Evolutionary conservation across 371 early-diverging fungal species (phyloP), one percentile per base, ranked within the genome.

Genomic region (Rhizomucor pusillus): DNA sequence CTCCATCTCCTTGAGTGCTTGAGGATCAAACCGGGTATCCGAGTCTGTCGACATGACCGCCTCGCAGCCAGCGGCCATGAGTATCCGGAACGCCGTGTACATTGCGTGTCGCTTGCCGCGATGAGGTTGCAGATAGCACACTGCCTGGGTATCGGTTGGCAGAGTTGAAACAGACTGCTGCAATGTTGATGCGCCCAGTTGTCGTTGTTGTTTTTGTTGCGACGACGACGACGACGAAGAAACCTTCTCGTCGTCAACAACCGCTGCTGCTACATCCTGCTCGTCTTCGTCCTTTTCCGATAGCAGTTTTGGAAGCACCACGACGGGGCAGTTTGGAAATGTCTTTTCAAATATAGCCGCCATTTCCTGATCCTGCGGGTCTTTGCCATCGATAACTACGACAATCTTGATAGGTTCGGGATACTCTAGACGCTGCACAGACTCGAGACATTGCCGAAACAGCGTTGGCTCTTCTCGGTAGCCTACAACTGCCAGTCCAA

Each of bases 21-120:
- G 46, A 4, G 79, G 71, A 44, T 86, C 82, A 37, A 86, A 81
- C 29, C 67, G 66, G 3, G 87, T 86, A 62, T 86, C 87, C 2
- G 85, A 85, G 52, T 85, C 87, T 0, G 87, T 86, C 0, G 82
- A 74, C 59, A 86, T 76, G 14, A 86, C 73, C 3, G 80, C 75
- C 12, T 85, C 83, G 33, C 80, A 71, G 0, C 77, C 82, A 13
- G 75, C 67, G 18, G 77, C 79, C 52, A 82, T 62, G 39, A 81
- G 44, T 0, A 81, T 67, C 10, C 79, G 71, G 50, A 86, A 83
- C 1, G 82, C 87, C 0, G 82, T 84, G 52, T 83, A 83, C 86
- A 86, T 86, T 5, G 86, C 87, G 46, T 77, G 71, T 6, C 85
- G 67, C 50, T 85, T 86, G 34, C 84, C 85, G 6, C 75, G 69